Evolutionary conservation across 116 monocot genomes (phyloP).

Genomic region (Phalaenopsis hybrid): DNA sequence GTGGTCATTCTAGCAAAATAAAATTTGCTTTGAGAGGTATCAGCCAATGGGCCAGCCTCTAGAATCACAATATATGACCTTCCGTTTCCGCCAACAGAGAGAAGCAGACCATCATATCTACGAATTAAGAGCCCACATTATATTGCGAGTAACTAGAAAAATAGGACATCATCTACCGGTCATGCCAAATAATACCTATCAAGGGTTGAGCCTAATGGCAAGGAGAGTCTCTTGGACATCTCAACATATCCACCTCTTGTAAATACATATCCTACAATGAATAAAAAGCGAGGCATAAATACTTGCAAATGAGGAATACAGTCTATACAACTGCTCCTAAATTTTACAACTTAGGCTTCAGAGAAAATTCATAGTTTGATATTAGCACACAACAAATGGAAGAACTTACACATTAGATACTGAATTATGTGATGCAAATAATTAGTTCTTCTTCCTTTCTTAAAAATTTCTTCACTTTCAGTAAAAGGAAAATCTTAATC

Average conservation of each 20-base stretch:
- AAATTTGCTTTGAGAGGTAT: conserved; percentile 83
- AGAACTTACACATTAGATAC: neutral
- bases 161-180: neutral
- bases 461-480: neutral
- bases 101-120: conserved; percentile 87
- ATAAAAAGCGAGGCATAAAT: conserved; percentile 7
- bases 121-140: neutral
- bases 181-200: conserved; percentile 52
- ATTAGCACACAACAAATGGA: neutral
- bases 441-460: neutral
- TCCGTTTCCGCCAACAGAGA: conserved; percentile 98
- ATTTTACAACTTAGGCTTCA: neutral
- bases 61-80: conserved; percentile 91
- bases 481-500: neutral
- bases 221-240: conserved; percentile 79
- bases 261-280: conserved; percentile 71
- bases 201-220: conserved; percentile 84
- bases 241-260: conserved; percentile 97
- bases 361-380: neutral
- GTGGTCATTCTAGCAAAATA: conserved; percentile 94
- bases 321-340: neutral
- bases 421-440: neutral
- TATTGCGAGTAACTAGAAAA: neutral
- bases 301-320: neutral
- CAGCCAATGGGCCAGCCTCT: conserved; percentile 83